phyloP scores from a whole-genome alignment of 495 filamentous ascomycete genomes.

The Penicillium longicatenatum region DNA sequence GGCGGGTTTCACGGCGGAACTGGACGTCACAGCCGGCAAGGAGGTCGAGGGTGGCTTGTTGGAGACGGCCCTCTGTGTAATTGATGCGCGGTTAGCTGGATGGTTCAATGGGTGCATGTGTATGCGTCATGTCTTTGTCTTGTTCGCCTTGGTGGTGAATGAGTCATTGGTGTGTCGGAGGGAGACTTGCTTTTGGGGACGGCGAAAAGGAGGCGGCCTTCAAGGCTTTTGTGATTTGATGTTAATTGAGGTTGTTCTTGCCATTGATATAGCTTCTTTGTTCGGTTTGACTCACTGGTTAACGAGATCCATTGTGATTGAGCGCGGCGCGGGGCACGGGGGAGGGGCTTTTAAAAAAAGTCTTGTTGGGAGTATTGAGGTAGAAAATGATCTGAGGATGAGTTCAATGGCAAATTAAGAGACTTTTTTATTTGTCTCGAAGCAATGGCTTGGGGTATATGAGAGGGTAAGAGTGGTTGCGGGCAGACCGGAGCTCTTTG shows the following conservation, averaged over 20 bases:
- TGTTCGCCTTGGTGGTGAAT: slow-evolving; percentile 9
- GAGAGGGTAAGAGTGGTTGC: slow-evolving; percentile 6
- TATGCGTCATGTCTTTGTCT: slow-evolving; percentile 6
- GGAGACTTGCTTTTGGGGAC: slow-evolving; percentile 87
- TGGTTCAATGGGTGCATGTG: slow-evolving; percentile 17
- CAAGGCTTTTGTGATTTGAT: slow-evolving; percentile 50
- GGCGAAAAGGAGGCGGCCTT: slow-evolving; percentile 91
- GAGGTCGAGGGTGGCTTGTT: slow-evolving; percentile 82
- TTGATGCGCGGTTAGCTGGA: slow-evolving; percentile 22
- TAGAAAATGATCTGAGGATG: neutral
- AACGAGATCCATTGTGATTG: slow-evolving; percentile 72
- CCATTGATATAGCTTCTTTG: slow-evolving; percentile 1
- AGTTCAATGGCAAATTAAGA: slow-evolving; percentile 18
- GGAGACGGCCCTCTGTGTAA: slow-evolving; percentile 85
- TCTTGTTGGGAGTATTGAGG: neutral
- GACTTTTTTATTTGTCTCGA: neutral
- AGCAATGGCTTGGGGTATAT: neutral
- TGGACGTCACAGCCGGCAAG: slow-evolving; percentile 93
- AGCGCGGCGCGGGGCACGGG: slow-evolving; percentile 34
- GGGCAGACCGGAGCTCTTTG: slow-evolving; percentile 21
- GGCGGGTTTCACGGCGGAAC: slow-evolving; percentile 87
- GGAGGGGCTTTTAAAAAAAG: slow-evolving; percentile 4
- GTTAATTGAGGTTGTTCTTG: slow-evolving; percentile 2
- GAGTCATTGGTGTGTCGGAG: slow-evolving; percentile 24
- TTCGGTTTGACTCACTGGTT: slow-evolving; percentile 66